Evolutionary conservation across 1,284 basidiomycete genomes (phyloP).

Genomic region (Fomes fomentarius): DNA sequence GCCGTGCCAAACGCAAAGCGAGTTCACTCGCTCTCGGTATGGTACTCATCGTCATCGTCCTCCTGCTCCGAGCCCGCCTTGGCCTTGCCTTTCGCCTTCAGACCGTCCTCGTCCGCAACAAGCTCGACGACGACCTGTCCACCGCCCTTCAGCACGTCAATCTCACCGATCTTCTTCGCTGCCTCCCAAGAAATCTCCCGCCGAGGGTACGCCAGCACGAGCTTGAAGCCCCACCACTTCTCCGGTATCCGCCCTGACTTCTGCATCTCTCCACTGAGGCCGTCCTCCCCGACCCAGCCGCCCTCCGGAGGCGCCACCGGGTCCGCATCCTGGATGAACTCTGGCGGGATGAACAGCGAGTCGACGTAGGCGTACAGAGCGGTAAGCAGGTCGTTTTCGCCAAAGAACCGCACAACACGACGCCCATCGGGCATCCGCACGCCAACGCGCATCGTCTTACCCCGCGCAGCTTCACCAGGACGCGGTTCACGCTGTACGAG

Average conservation of each 20-base stretch:
- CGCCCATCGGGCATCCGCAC: slow-evolving; percentile 70
- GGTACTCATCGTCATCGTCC: slow-evolving; percentile 57
- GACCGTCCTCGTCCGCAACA: slow-evolving; percentile 27
- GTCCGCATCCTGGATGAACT: slow-evolving; percentile 42
- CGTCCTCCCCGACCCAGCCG: slow-evolving; percentile 36
- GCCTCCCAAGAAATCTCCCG: slow-evolving; percentile 59
- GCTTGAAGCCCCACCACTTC: slow-evolving; percentile 73
- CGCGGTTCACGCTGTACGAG: slow-evolving; percentile 42
- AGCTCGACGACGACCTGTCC: slow-evolving; percentile 76
- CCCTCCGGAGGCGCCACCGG: slow-evolving; percentile 44
- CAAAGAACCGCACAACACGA: slow-evolving; percentile 62
- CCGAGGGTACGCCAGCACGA: slow-evolving; percentile 74
- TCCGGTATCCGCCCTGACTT: slow-evolving; percentile 34
- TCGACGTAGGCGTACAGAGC: slow-evolving; percentile 75
- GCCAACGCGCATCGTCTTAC: slow-evolving; percentile 56
- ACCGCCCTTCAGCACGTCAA: slow-evolving; percentile 60
- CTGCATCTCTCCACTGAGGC: slow-evolving; percentile 45
- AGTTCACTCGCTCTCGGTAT: slow-evolving; percentile 57
- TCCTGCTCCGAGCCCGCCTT: slow-evolving; percentile 21
- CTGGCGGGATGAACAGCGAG: slow-evolving; percentile 46
- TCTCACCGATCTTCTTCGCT: slow-evolving; percentile 46
- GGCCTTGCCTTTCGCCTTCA: slow-evolving; percentile 27
- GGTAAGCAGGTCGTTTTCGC: slow-evolving; percentile 53
- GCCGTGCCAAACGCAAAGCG: neutral
- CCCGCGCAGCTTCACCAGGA: slow-evolving; percentile 32